Base-by-base conservation (phyloP, 768 basidiomycete species). In the Mycena venus region DNA sequence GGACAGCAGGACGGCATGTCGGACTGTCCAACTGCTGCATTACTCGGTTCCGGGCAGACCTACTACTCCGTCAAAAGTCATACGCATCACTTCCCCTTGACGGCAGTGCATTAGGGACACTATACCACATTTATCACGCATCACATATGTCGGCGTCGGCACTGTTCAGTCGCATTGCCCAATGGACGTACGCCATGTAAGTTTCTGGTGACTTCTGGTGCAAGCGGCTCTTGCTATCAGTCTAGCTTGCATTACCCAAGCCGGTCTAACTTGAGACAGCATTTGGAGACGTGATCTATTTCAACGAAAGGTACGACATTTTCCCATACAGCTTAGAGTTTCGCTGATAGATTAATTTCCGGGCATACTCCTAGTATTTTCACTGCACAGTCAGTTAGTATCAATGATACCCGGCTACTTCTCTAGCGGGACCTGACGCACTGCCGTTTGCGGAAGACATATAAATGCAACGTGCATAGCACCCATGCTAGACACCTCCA, bases 391-490 rank as follows among this genome's bases (percentile, higher is more conserved):
- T 44, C 62, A 65, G 27, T 56, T 29, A 55, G 15, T 64, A 65
- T 68, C 68, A 74, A 51, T 70, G 44, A 74, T 70, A 25, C 25
- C 64, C 72, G 60, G 65, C 44, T 27, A 59, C 19, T 60, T 34
- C 51, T 15, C 32, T 21, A 1, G 19, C 65, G n/a, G 60, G 53
- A 62, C 59, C 72, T 68, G 66, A 67, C 66, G 53, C n/a, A 29
- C 23, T 56, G 31, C 66, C 72, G 29, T 53, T 62, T 73, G 61
- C 42, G 55, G 59, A 49, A n/a, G 21, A 14, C 27, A 38, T 73
- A 74, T 74, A 74, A 69, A 74, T 63, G 73, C 60, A 63, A 32
- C 55, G 19, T 36, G 21, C 5, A 71, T 27, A 65, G 69, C 29
- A 70, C 47, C 51, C 47, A 23, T 2, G 12, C 27, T 25, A 25